Evolutionary conservation across 1,284 basidiomycete genomes (phyloP), one percentile per base, ranked within the genome.

Genomic region (Fomes fomentarius): DNA sequence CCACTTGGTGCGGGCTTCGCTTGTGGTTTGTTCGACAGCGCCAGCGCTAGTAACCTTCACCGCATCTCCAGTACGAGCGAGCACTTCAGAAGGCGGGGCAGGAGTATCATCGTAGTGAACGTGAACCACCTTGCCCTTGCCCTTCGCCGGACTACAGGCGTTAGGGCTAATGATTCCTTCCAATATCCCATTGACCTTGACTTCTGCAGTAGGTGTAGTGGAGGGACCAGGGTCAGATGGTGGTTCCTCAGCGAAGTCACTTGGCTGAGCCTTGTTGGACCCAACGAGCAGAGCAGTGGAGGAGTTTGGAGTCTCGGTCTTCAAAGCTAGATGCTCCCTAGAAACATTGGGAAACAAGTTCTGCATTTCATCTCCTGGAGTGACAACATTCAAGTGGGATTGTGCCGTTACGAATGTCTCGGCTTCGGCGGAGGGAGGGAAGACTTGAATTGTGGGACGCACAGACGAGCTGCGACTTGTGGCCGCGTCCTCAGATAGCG

Each of bases 1-100:
- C 73, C 76, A 49, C 66, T 61, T 42, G 60, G 59, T 47, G 28
- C 61, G 61, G 60, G 69, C 61, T 50, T 70, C 61, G 47, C 61
- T 48, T 52, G 49, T 52, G 30, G 63, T 66, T 34, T 69, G 66
- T 26, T 67, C 66, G 42, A 78, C 78, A 1, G 83, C 83, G 25
- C 80, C 84, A 7, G 85, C 84, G 63, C 87, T 90, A 0, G 84
- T 85, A 30, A 73, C 80, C 22, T 79, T 74, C 2, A 86, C 71
- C 2, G 78, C 77, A 34, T 66, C 69, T 17, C 79, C 77, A 1
- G 75, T 75, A 39, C 88, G 76, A 41, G 77, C 72, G 25, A 91
- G 74, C 6, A 91, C 88, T 52, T 83, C 80, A 8, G 64, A 60
- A 0, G 87, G 87, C 28, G 84, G 72, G 4, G 70, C 81, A 33